Percentiles rank a stretch among this genome's conserved stretches.
phyloP scores from a whole-genome alignment of 805 yeast species.

The Helenozyma baotianmanensis region DNA sequence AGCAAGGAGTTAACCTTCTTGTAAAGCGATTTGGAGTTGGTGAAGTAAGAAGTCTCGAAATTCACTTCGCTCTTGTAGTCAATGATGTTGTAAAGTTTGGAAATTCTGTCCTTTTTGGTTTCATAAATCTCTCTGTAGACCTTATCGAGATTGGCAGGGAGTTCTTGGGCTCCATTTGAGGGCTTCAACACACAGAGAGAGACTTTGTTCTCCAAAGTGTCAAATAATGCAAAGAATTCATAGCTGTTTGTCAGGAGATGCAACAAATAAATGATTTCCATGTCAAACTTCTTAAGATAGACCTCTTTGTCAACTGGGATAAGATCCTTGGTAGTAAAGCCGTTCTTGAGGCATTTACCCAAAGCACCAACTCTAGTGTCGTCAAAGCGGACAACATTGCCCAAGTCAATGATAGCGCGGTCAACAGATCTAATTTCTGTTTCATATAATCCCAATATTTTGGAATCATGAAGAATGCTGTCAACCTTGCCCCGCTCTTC shows the following conservation, averaged over 20 bases:
- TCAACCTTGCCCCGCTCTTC: conserved; percentile 55
- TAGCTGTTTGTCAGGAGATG: conserved; percentile 72
- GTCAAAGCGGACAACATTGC: conserved; percentile 66
- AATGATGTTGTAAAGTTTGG: conserved; percentile 42
- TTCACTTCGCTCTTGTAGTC: conserved; percentile 48
- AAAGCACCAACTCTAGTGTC: conserved; percentile 73
- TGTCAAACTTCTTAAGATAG: conserved; percentile 52
- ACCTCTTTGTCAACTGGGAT: conserved; percentile 42
- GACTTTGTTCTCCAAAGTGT: conserved; percentile 53
- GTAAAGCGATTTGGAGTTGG: conserved; percentile 51
- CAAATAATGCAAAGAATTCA: conserved; percentile 65
- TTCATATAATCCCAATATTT: conserved; percentile 71
- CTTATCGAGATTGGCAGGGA: conserved; percentile 51
- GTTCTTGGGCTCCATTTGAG: conserved; percentile 57
- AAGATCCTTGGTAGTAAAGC: conserved; percentile 65
- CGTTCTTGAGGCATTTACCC: conserved; percentile 79
- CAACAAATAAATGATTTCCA: conserved; percentile 59
- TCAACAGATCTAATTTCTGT: conserved; percentile 62
- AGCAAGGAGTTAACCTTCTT: conserved; percentile 53
- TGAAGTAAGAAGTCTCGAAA: conserved; percentile 53
- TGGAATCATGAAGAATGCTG: conserved; percentile 58
- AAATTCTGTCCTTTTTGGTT: conserved; percentile 42
- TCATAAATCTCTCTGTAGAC: conserved; percentile 52
- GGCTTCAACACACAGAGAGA: conserved; percentile 64
- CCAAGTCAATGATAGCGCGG: conserved; percentile 74